Evolutionary conservation across 345 rosid species (phyloP), one percentile per base, ranked within the genome.

Genomic region (Brassica rapa): DNA sequence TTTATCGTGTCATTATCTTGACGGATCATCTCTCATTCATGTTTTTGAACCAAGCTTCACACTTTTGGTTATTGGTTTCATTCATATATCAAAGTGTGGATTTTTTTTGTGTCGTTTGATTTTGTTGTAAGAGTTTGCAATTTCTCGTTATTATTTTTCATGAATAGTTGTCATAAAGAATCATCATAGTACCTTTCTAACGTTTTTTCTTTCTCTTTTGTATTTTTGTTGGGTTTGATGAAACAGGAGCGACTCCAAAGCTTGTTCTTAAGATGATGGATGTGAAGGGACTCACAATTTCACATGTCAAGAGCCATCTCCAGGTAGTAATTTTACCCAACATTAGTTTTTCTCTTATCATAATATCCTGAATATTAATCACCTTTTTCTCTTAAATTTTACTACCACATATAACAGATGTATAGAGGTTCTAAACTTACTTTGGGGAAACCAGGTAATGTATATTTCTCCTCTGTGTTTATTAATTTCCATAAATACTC

Each of bases 271-370:
- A 93, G 87, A 77, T 95, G 74, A 95, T 95, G 99, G 97, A 91
- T 84, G 98, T 95, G 61, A 88, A 92, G 66, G 99, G 99, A 56
- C 98, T 95, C 73, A 95, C 97, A 79, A 93, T 95, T 80, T 93
- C 98, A 51, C 99, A 95, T 82, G 98, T 95, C 68, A 95, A 95
- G 77, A 95, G 99, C 83, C 99, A 95, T 82, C 98, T 95, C 27
- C 99, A 95, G 93, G 98, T 94, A 46, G n/a, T 27, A 15, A 35
- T 56, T 4, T 10, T 72, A 16, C 46, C 21, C 4, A 55, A 57
- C 3, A 67, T 74, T 0, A 27, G 27, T 21, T 2, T 3, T 21
- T 10, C 6, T 12, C 29, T 35, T 8, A 23, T 74, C 8, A 19
- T 55, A 2, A 27, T 14, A 29, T 37, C 7, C 57, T 30, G 53